These are phyloP conservation scores for Monosporascus sp. DNA, from an alignment of 2,329 filamentous ascomycete genomes.

Conservation along the genomic window DNA sequence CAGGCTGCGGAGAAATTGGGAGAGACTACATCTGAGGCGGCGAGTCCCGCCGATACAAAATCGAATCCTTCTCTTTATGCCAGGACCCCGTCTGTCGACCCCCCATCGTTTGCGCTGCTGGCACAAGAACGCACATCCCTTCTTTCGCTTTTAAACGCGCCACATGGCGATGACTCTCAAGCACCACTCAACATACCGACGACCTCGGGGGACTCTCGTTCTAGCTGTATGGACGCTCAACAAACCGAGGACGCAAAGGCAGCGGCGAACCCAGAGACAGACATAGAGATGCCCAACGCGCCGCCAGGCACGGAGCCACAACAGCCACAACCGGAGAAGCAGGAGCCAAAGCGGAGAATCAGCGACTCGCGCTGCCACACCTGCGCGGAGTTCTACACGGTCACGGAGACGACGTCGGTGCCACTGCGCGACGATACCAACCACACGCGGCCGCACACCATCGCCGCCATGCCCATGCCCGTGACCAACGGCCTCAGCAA, in stretches of 20 bases:
- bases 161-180: constrained; percentile 35
- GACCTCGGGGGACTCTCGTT: constrained; percentile 27
- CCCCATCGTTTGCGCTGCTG: constrained; percentile 52
- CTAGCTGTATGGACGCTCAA: constrained; percentile 4
- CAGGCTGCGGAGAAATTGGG: constrained; percentile 36
- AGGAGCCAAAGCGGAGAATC: background rate
- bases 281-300: constrained; percentile 3
- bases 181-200: constrained; percentile 36
- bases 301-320: constrained; percentile 12
- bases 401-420: constrained; percentile 48
- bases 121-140: constrained; percentile 52
- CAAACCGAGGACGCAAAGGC: constrained; percentile 2
- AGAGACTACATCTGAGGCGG: constrained; percentile 2
- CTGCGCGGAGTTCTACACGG: constrained; percentile 40
- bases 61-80: constrained; percentile 40
- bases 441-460: constrained; percentile 16
- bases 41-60: constrained; percentile 16
- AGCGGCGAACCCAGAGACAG: background rate
- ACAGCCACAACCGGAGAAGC: background rate
- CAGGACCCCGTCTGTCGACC: constrained; percentile 58
- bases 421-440: constrained; percentile 44
- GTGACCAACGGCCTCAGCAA: constrained; percentile 17
- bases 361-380: constrained; percentile 37
- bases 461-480: constrained; percentile 11
- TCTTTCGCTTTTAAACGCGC: constrained; percentile 56